Evolutionary conservation across 2,329 filamentous ascomycete genomes (phyloP), one percentile per base, ranked within the genome.

Genomic region (Hortaea werneckii): DNA sequence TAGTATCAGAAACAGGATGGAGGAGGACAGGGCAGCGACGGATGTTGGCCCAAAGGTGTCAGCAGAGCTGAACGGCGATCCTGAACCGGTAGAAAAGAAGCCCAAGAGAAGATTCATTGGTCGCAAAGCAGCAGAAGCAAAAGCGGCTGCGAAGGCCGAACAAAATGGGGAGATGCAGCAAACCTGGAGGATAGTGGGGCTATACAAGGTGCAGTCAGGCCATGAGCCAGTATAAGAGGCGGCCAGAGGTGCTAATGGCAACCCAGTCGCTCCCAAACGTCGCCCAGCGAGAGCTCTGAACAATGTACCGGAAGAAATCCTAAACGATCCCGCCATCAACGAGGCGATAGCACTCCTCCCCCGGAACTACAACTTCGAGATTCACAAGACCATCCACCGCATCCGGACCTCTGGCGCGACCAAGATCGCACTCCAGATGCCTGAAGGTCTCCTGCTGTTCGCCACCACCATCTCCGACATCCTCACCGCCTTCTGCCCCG

Each of bases 391-490:
- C 6, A 94, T 98, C 58, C 88, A 96, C 67, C 82, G 90, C 41
- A 89, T 98, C 65, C 83, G 87, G 39, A 83, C 82, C 1, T 80
- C 83, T 6, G 80, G 78, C 6, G 82, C 89, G 1, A 90, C 82
- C 62, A 84, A 82, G 54, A 82, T 98, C 2, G 94, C 90, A 0
- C 74, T 98, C n/a, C 92, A 98, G 67, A 92, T 98, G 74, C 92
- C 92, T 5, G 94, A 98, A 67, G 92, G 92, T 1, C 76, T 98
- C 1, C 78, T 98, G 28, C 74, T 98, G 46, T 98, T 98, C 64
- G 92, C 92, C 20, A 96, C 92, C 27, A 98, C 92, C 32, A 90
- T 98, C 55, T 95, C 92, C 3, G 92, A 98, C 63, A 96, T 98
- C 58, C 73, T 98, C 41, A 87, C 85, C 0, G 85, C 89, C 62